phyloP scores from a whole-genome alignment of 2,329 filamentous ascomycete genomes.

The Fonsecaea pedrosoi region DNA sequence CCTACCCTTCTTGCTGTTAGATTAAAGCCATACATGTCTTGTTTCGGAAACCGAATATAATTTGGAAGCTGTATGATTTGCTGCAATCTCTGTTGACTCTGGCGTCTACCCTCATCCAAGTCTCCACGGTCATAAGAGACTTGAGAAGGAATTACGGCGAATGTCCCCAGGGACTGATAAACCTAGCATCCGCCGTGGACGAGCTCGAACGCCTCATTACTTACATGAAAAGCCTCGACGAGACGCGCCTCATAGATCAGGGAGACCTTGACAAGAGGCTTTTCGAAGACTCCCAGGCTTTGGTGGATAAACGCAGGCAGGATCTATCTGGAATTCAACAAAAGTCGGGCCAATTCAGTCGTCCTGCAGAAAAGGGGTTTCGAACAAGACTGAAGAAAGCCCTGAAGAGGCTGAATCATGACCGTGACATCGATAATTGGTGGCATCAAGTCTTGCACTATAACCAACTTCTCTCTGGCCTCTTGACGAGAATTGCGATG shows the following conservation, averaged over 20 bases:
- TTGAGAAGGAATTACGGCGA: slow-evolving; percentile 1
- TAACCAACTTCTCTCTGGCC: background rate
- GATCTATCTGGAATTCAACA: slow-evolving; percentile 1
- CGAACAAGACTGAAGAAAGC: background rate
- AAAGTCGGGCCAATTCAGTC: background rate
- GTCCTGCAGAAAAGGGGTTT: background rate
- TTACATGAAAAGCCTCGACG: background rate
- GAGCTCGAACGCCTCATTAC: background rate
- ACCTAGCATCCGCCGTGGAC: background rate
- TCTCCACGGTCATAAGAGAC: slow-evolving; percentile 1
- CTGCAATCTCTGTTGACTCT: background rate
- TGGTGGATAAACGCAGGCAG: background rate
- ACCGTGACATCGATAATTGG: background rate
- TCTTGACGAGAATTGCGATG: slow-evolving; percentile 1
- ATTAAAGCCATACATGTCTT: background rate
- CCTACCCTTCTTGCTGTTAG: background rate
- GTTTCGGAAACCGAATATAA: background rate
- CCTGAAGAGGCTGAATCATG: background rate
- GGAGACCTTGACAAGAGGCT: background rate
- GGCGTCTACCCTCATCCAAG: background rate
- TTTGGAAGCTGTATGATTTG: slow-evolving; percentile 1
- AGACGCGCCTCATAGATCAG: background rate
- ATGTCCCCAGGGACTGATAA: background rate
- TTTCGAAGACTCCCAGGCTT: background rate
- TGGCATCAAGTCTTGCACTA: background rate